Evolutionary conservation across 163 green algal genomes (phyloP), one percentile per base, ranked within the genome.

Genomic region (Scenedesmus sp.): DNA sequence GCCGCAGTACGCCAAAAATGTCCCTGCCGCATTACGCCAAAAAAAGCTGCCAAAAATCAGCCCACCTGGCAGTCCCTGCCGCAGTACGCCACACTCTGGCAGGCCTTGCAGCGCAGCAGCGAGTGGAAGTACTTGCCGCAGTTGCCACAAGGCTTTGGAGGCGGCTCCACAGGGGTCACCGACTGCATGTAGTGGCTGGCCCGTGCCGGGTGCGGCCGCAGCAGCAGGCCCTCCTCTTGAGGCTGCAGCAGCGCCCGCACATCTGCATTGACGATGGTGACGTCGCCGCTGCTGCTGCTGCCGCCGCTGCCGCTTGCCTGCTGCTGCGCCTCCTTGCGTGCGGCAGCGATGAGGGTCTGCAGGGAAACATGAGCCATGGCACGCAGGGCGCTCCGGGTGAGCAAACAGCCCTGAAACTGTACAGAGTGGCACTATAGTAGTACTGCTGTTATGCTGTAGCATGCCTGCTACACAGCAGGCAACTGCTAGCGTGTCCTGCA

Each of bases 61-160:
- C 66, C 16, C 66, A 76, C 66, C 66, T 76, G 15, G 15, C 66
- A 87, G 4, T 87, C 82, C 56, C 74, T 67, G 82, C 82, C 26
- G 55, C 82, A 87, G 57, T 87, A 87, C 82, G 73, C 16, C 56
- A 87, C 82, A 67, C 82, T 87, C 82, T 87, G 62, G 56, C 56
- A 87, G 55, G 52, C 3, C 8, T n/a, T 73, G 55, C 82, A 87
- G 5, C 10, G 18, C 55, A 54, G 9, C 13, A 70, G 18, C 23
- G 20, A 9, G 18, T 74, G 55, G n/a, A 76, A 87, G 2, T n/a
- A 7, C 0, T 73, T 13, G 13, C 74, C 18, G 56, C 56, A 87
- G 82, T 62, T 62, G 57, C 56, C 82, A 20, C 82, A 76, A 0
- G 20, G 54, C 82, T 74, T 56, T 1, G 52, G 0, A 5, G 6